Base-by-base conservation (phyloP, 2,329 filamentous ascomycete species). In the Fusarium siculi region DNA sequence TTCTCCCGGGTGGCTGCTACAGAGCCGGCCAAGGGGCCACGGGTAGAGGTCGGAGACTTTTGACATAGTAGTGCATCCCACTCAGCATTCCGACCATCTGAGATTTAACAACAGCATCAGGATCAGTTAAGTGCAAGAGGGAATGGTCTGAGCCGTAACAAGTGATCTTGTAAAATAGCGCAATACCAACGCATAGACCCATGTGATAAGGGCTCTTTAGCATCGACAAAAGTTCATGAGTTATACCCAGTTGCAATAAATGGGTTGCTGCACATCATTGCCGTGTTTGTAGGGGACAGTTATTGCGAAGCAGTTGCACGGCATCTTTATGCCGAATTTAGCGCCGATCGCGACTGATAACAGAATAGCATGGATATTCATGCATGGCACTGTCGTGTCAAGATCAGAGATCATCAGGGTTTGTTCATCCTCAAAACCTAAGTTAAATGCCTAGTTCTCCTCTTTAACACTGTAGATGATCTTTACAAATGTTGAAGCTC, bases 241-340 rank as follows among this genome's bases (percentile, higher is more conserved):
- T 30, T 30, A 43, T 55, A 4, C 28, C 50, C 2, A 40, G 44
- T 4, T 34, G 5, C 2, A 32, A 19, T 32, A 43, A 23, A 43
- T 32, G 25, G 34, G 32, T 39, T 46, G 32, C 1, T 30, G 59
- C 53, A 47, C 9, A 63, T 63, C 59, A 63, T 58, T 63, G 37
- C 59, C 53, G 21, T 25, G 34, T 63, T 59, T 1, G 59, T 34
- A 34, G 28, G 14, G 16, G 34, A 32, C 25, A n/a, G 15, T 34
- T 57, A 16, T 11, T 40, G 28, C 19, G 21, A 40, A 54, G 34
- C 7, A 40, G 50, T 28, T 54, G 50, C 53, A 63, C 59, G 59
- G 59, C 59, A 63, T 58, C n/a, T 59, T 47, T 47, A 44, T 63
- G 59, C 59, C 59, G 58, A 61, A 32, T 9, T 32, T 37, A 61